These are phyloP conservation scores for Phoma sp. DNA, from an alignment of 2,329 filamentous ascomycete genomes.

Conservation along the genomic window DNA sequence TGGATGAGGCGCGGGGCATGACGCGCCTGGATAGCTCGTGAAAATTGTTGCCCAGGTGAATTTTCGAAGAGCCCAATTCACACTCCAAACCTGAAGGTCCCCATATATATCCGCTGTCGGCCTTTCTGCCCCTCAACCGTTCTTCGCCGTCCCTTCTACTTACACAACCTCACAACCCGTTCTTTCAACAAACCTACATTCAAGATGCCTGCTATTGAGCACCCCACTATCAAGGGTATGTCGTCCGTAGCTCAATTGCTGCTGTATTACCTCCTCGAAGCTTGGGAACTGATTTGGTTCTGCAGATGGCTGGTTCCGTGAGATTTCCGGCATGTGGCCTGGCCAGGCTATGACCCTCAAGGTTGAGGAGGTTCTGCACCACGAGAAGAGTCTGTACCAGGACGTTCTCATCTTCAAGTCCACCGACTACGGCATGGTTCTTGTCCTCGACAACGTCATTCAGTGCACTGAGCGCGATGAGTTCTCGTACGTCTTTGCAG, in stretches of 20 bases:
- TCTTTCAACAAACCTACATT: slow-evolving; percentile 6
- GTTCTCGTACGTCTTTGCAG: slow-evolving; percentile 70
- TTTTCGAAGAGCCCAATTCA: slow-evolving; percentile 28
- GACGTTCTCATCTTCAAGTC: slow-evolving; percentile 99
- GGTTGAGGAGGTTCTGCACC: slow-evolving; percentile 96
- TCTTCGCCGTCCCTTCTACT: slow-evolving; percentile 8
- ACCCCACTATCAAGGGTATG: slow-evolving; percentile 77
- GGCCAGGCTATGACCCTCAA: slow-evolving; percentile 92
- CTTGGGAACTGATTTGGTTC: slow-evolving; percentile 13
- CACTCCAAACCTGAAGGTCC: slow-evolving; percentile 29
- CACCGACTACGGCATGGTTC: slow-evolving; percentile 92
- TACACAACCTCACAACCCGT: slow-evolving; percentile 2
- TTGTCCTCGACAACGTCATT: slow-evolving; percentile 98
- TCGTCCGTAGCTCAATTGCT: background rate
- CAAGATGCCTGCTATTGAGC: slow-evolving; percentile 71
- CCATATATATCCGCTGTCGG: slow-evolving; percentile 28
- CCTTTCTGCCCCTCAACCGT: slow-evolving; percentile 16
- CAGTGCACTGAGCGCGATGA: slow-evolving; percentile 98
- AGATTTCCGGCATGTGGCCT: slow-evolving; percentile 99
- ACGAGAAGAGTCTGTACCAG: slow-evolving; percentile 99
- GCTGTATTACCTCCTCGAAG: background rate
- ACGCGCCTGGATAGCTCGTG: slow-evolving; percentile 23
- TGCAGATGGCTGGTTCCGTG: slow-evolving; percentile 99
- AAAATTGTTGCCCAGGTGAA: slow-evolving; percentile 32
- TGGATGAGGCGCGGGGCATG: slow-evolving; percentile 25